Conservation (phyloP, 495 filamentous ascomycete genomes). For the Aspergillus steynii region DNA sequence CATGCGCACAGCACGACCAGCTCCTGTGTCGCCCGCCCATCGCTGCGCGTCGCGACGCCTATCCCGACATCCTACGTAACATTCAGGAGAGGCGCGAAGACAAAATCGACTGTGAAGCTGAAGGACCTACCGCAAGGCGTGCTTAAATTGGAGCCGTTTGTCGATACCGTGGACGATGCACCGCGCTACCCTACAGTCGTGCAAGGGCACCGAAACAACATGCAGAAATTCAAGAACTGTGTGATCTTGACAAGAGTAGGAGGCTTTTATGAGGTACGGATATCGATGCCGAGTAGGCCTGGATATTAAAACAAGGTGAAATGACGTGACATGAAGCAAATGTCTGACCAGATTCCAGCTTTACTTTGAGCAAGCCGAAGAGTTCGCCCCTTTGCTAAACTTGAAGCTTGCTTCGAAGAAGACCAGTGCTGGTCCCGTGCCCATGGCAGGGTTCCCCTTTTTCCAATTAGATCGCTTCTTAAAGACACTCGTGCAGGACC, state of each 20-base stretch:
- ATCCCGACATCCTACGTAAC: conserved; percentile 12
- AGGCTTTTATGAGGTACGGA: conserved; percentile 80
- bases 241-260: conserved; percentile 89
- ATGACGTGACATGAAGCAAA: not conserved
- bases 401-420: conserved; percentile 83
- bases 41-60: conserved; percentile 20
- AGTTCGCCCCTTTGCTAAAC: conserved; percentile 81
- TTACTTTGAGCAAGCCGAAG: conserved; percentile 91
- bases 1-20: conserved; percentile 33
- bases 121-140: conserved; percentile 67
- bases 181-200: conserved; percentile 82
- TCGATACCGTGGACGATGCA: conserved; percentile 47
- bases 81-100: conserved; percentile 47
- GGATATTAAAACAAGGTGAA: not conserved
- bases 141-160: conserved; percentile 47
- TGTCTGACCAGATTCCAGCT: conserved; percentile 45
- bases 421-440: conserved; percentile 69
- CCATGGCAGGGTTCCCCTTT: conserved; percentile 94
- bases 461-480: conserved; percentile 89
- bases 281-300: not conserved
- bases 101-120: conserved; percentile 55
- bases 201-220: conserved; percentile 86
- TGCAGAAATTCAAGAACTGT: conserved; percentile 85
- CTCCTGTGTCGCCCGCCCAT: conserved; percentile 34
- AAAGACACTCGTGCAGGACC: conserved; percentile 88